Conservation (phyloP, 257 asterid species). For the Nicotiana undulata region DNA sequence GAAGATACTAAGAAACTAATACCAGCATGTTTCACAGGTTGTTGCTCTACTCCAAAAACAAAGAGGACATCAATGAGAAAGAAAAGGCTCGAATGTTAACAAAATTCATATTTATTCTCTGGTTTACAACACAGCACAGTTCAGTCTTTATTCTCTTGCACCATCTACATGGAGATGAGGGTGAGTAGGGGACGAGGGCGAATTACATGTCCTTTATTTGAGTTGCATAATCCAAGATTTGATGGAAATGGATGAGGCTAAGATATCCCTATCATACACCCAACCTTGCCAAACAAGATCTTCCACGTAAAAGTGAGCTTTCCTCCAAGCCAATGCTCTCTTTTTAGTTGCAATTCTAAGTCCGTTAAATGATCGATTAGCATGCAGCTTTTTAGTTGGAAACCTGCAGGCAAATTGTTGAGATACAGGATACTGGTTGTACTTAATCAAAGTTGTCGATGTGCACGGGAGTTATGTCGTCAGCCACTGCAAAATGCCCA, state of each 20-base stretch:
- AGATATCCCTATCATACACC: background rate
- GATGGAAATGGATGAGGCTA: background rate
- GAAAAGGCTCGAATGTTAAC: background rate
- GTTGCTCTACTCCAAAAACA: background rate
- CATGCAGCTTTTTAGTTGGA: background rate
- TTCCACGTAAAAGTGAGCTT: too few species aligned
- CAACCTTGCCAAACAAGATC: background rate
- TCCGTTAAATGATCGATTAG: background rate
- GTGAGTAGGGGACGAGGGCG: background rate
- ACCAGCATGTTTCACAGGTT: background rate
- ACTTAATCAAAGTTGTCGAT: conserved; percentile 60
- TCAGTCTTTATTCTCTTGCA: background rate
- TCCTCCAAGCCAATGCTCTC: background rate
- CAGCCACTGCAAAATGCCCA: conserved; percentile 63
- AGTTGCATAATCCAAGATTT: background rate
- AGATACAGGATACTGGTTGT: background rate
- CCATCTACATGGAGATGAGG: background rate
- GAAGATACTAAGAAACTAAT: background rate
- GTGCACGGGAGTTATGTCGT: conserved; percentile 57
- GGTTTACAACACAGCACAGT: background rate
- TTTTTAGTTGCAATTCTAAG: background rate
- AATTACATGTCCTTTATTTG: background rate
- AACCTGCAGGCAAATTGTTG: background rate
- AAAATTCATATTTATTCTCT: background rate
- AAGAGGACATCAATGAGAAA: background rate